Base-by-base conservation (phyloP, 805 yeast genomes). In the Kuraishia hungarica region DNA sequence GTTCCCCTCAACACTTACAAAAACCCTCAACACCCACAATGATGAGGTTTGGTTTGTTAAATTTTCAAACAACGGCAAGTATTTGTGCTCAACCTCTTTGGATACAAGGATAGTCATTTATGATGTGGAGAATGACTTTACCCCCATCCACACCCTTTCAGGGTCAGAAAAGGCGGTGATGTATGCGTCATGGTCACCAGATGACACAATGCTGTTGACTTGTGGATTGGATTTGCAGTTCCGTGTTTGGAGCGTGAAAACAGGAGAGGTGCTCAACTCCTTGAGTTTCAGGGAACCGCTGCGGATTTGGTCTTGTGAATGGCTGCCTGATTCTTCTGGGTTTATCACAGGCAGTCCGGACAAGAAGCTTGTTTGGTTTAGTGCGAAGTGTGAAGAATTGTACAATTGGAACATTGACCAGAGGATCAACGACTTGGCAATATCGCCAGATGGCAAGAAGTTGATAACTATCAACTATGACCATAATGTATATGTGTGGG, bases 11-110 rank as follows among this genome's bases (percentile, higher is more conserved):
- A 71, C 70, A 2, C 67, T 79, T 2, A 63, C 79, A 13, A 74
- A 75, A 55, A 74, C 78, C 0, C 68, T 87, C 6, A 59, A 69
- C 0, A 72, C 75, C 50, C 94, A 88, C 62, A 67, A 71, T 0
- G 82, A 85, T 63, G 96, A 92, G 66, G 93, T 89, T 13, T 92
- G 97, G 97, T 86, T 76, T 64, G 76, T 87, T 15, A 80, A 80
- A 56, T 91, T 89, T 64, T 86, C 94, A 5, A 87, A 90, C 51
- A 78, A 80, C 69, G 97, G 97, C 2, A 77, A 76, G 58, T 83
- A 74, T 59, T 71, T 92, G 47, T 96, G 89, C n/a, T 80, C 92
- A 0, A 87, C 92, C 0, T 83, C 94, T 7, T 77, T 82, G 17
- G 96, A 89, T 64, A 77, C 82, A 6, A 73, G 77, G 23, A 75